Evolutionary conservation across 257 asterid species (phyloP), one percentile per base, ranked within the genome.

Genomic region (Solanum appendiculatum): DNA sequence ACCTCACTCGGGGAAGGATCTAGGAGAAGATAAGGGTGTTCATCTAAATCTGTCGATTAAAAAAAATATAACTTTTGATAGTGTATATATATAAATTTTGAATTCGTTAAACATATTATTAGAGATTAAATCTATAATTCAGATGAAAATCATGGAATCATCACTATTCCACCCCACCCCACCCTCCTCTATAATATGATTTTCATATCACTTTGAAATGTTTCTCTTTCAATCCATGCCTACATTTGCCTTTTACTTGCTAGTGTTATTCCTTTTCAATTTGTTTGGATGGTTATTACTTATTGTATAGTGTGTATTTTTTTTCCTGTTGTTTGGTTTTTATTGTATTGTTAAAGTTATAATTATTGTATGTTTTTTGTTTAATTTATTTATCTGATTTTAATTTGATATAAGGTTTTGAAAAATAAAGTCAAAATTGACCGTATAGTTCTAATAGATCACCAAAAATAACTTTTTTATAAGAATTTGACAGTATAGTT

Each of bases 361-460:
- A 25, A 12, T 23, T 11, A 11, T 63, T 56, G 0, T 20, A n/a
- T n/a, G n/a, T 3, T 58, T 4, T 63, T n/a, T 63, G 0, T 63
- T 11, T n/a, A 5, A 16, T 16, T 25, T 60, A n/a, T 60, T 60
- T 60, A 23, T 60, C 0, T 60, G 1, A 23, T 60, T 56, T 23
- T 58, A 23, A 58, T n/a, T 58, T 23, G 29, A 58, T 58, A 9
- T 58, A 5, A 23, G 0, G 1, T 58, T 58, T 23, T 21, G 0
- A 23, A 58, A 54, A 23, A 23, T 58, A 58, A 23, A 58, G 1
- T 0, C 4, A 18, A 69, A 69, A 10, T 33, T 69, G 33, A n/a
- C 1, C 4, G 31, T 4, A n/a, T n/a, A 63, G 1, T n/a, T n/a
- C 7, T n/a, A 6, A 11, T 4, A 2, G 2, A n/a, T 2, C 1